Evolutionary conservation across 805 yeast genomes (phyloP).

Genomic region (Tetrapisispora phaffii): DNA sequence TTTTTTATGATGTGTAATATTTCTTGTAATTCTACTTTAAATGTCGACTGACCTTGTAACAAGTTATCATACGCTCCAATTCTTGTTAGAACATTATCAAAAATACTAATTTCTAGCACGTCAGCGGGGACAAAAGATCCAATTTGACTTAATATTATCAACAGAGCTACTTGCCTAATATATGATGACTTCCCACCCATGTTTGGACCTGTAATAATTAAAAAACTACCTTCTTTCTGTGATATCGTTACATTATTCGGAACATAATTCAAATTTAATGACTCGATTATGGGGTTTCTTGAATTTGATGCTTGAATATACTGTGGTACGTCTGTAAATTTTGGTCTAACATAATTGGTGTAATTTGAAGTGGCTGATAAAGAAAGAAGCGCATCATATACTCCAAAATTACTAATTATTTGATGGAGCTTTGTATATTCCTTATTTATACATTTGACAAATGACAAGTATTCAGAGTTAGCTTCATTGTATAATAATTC

Average conservation of each 20-base stretch:
- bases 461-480: conserved; percentile 25
- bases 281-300: conserved; percentile 60
- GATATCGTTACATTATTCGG: conserved; percentile 54
- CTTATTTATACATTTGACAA: conserved; percentile 31
- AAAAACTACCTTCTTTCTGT: conserved; percentile 38
- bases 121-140: conserved; percentile 46
- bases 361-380: conserved; percentile 50
- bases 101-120: conserved; percentile 49
- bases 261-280: conserved; percentile 41
- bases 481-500: conserved; percentile 34
- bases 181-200: conserved; percentile 58
- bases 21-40: conserved; percentile 94
- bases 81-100: conserved; percentile 49
- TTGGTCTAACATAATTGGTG: conserved; percentile 41
- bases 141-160: conserved; percentile 46
- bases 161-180: conserved; percentile 41
- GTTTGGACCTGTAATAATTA: conserved; percentile 56
- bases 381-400: conserved; percentile 58
- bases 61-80: conserved; percentile 83
- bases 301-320: conserved; percentile 45
- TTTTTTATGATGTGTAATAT: conserved; percentile 78
- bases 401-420: conserved; percentile 40
- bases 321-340: conserved; percentile 36
- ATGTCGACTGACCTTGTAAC: conserved; percentile 68
- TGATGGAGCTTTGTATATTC: conserved; percentile 32